These are phyloP conservation scores for Noccaea bulbosa DNA, from an alignment of 345 rosid species.

Conservation along the genomic window DNA sequence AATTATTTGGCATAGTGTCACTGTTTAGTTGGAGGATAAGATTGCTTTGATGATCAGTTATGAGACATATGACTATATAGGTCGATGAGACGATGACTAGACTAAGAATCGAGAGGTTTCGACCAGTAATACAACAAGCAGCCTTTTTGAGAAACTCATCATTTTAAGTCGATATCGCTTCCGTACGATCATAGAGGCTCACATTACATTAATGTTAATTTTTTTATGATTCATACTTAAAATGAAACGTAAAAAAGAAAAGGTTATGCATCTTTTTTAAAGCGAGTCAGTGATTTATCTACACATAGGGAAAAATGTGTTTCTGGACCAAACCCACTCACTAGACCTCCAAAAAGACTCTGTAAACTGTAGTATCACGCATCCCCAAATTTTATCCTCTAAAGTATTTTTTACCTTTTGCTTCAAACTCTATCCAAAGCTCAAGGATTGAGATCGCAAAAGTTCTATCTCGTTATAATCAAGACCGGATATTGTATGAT, in stretches of 20 bases:
- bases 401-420: not conserved
- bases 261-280: no score
- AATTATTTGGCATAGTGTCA: slow-evolving; percentile 4
- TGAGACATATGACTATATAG: not conserved
- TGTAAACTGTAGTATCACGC: not conserved
- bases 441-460: not conserved
- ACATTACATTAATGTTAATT: no score
- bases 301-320: not conserved
- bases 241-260: no score
- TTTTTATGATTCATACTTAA: no score
- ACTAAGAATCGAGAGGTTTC: not conserved
- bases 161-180: not conserved
- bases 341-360: not conserved
- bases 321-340: not conserved
- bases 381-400: not conserved
- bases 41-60: not conserved
- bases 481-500: not conserved
- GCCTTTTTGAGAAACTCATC: not conserved
- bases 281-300: no score
- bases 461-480: not conserved
- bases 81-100: not conserved
- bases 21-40: not conserved
- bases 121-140: not conserved
- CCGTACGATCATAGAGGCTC: no score
- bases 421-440: not conserved